A percentile compares a stretch with the other conserved stretches of the same genome.
These are phyloP conservation scores for Saccharomycopsis crataegensis DNA, from an alignment of 1,139 yeast genomes.

Conservation along the genomic window DNA sequence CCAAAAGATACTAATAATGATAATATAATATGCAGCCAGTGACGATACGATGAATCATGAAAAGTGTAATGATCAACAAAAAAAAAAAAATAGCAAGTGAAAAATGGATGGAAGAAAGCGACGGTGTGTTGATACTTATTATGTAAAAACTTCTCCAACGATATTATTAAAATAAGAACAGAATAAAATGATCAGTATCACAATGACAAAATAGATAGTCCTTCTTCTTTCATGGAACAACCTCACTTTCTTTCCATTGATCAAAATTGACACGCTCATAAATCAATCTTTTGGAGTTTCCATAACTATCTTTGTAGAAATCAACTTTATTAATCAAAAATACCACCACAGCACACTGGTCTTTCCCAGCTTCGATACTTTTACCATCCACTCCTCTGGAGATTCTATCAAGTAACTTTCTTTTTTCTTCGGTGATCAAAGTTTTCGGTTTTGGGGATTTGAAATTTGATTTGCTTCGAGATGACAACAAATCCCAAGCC, in stretches of 20 bases:
- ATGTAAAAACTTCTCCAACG: no score
- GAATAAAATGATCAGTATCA: no score
- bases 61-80: no score
- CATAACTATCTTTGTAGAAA: conserved; percentile 43
- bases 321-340: conserved; percentile 72
- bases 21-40: no score
- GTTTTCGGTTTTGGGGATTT: conserved; percentile 68
- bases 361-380: conserved; percentile 58
- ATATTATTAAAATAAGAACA: no score
- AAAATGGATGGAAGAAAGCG: no score
- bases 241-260: conserved; percentile 70
- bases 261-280: conserved; percentile 49
- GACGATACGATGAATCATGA: no score
- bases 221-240: conserved; percentile 47
- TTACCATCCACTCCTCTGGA: conserved; percentile 81
- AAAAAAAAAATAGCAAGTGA: no score
- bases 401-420: conserved; percentile 57
- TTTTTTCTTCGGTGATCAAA: conserved; percentile 47
- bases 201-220: neutral
- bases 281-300: conserved; percentile 38
- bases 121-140: no score
- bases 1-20: no score
- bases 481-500: conserved; percentile 56
- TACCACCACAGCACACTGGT: conserved; percentile 63
- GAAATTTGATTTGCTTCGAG: conserved; percentile 53